Conservation (phyloP, 306 rosid species). For the Pueraria montana region DNA sequence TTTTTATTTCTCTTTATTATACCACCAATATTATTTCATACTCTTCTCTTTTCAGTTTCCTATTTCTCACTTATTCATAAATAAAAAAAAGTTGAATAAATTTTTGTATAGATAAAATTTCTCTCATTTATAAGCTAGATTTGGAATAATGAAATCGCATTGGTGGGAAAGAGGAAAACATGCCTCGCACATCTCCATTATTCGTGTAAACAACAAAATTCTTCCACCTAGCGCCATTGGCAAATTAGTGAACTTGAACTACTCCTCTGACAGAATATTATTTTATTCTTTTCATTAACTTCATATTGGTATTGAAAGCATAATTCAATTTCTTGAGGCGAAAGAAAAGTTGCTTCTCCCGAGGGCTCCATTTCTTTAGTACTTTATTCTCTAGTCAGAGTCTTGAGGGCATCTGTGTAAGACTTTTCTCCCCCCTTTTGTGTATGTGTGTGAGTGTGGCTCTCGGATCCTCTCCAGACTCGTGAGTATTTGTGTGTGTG, state of each 20-base stretch:
- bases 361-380: conserved; percentile 57
- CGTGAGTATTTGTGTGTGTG: not conserved
- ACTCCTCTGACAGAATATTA: conserved; percentile 56
- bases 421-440: conserved; percentile 19
- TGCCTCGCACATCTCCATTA: conserved; percentile 54
- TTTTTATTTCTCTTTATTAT: not conserved
- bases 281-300: conserved; percentile 33
- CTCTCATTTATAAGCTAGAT: conserved; percentile 18
- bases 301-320: conserved; percentile 47
- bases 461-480: not conserved
- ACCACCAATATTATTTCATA: not conserved
- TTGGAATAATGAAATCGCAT: conserved; percentile 44
- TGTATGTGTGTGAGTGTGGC: not conserved
- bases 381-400: conserved; percentile 61
- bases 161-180: conserved; percentile 51
- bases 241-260: conserved; percentile 46
- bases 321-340: conserved; percentile 65
- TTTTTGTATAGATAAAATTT: not conserved
- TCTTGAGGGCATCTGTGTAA: conserved; percentile 53
- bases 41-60: not conserved
- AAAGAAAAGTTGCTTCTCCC: conserved; percentile 77
- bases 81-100: not conserved
- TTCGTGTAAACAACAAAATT: conserved; percentile 29
- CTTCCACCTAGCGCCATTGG: conserved; percentile 26
- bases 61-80: not conserved